Base-by-base conservation (phyloP, 2,329 filamentous ascomycete genomes). In the Fusarium sp. region DNA sequence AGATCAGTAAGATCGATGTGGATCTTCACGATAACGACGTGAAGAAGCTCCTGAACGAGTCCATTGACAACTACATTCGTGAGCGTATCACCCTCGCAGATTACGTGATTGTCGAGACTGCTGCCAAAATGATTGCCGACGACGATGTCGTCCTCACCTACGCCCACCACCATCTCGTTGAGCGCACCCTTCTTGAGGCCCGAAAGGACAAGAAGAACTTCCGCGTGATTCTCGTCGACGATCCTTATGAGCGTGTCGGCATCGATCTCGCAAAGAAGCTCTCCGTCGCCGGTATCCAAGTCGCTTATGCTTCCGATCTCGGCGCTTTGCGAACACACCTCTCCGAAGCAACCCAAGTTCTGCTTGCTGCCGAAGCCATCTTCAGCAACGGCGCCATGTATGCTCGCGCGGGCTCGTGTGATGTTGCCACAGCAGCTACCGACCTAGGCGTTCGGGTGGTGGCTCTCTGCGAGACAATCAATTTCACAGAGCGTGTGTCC, bases 351-450 rank as follows among this genome's bases (percentile, higher is more conserved):
- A 91, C 90, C 9, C 89, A 96, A 11, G 87, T 98, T 50, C 84
- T 99, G 5, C 92, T 98, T 2, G 94, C 94, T 14, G 94, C 94
- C 6, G 94, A 97, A 76, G 92, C 93, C 37, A 96, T 99, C 89
- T 96, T 97, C 81, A 94, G 92, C 71, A 98, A 98, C 78, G 96
- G 96, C 10, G 88, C 92, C 33, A 86, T 99, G 72, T 97, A 96
- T 79, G 95, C 92, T 6, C 89, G 94, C 20, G 89, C 93, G 11
- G 96, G 96, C 63, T 97, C 94, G 5, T 93, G 92, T 23, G 88
- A 96, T 60, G 87, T 98, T 11, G 94, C 95, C 18, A 91, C 96
- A 83, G 89, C 91, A 40, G 95, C 94, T 8, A 88, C 90, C 50
- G 88, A 91, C 57, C 84, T 89, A 20, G 90, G 91, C 58, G 87